phyloP scores from a whole-genome alignment of 352 stramenopile genomes.

The Globisporangium spinosum region DNA sequence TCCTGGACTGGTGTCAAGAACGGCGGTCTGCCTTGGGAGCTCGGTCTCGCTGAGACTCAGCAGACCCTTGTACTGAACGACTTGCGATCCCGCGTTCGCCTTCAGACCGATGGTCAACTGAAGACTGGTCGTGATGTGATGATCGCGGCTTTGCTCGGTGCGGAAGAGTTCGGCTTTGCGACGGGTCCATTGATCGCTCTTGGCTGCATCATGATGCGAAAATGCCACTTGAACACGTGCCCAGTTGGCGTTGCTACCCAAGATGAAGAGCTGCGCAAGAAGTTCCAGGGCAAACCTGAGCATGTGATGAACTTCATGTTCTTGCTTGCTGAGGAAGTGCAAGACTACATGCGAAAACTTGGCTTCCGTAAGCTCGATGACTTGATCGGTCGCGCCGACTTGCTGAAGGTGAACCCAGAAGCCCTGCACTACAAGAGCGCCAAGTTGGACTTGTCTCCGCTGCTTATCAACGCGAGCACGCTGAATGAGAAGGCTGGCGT shows the following conservation, averaged over 20 bases:
- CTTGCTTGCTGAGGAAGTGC: conserved; percentile 94
- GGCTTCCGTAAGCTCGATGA: conserved; percentile 93
- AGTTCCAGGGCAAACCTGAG: conserved; percentile 94
- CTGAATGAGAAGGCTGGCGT: conserved; percentile 90
- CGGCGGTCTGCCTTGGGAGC: conserved; percentile 93
- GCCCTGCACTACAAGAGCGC: conserved; percentile 68
- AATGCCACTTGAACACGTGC: conserved; percentile 97
- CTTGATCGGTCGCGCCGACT: conserved; percentile 91
- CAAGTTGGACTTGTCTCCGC: conserved; percentile 89
- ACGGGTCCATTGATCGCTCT: conserved; percentile 94
- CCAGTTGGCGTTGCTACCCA: conserved; percentile 98
- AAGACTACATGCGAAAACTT: conserved; percentile 67
- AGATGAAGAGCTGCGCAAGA: conserved; percentile 93
- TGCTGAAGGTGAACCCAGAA: conserved; percentile 90
- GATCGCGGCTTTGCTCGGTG: conserved; percentile 92
- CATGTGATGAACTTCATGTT: conserved; percentile 98
- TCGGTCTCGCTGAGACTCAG: conserved; percentile 95
- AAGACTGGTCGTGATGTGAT: conserved; percentile 93
- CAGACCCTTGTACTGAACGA: conserved; percentile 96
- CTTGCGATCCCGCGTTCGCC: conserved; percentile 88
- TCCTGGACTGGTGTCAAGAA: conserved; percentile 95
- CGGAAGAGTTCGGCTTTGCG: conserved; percentile 96
- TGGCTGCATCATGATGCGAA: conserved; percentile 98
- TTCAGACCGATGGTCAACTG: conserved; percentile 95
- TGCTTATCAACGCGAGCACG: conserved; percentile 91